phyloP scores from a whole-genome alignment of 2,329 filamentous ascomycete genomes.

The Emericellopsis cladophorae region DNA sequence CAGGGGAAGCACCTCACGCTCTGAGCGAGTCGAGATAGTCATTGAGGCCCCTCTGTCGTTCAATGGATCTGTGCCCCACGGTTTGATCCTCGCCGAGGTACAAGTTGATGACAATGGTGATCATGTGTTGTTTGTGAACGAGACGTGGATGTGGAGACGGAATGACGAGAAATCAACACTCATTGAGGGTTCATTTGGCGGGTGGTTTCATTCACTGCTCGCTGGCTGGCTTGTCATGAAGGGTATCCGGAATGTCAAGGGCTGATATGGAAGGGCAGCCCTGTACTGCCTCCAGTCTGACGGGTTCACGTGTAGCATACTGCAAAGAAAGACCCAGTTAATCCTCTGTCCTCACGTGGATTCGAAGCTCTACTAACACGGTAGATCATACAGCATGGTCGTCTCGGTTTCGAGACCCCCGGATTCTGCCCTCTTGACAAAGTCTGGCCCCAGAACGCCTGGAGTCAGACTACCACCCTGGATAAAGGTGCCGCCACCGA shows the following conservation, averaged over 20 bases:
- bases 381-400: neutral
- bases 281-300: too few relatives aligned
- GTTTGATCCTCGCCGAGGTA: slow-evolving; percentile 12
- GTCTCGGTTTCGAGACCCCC: slow-evolving; percentile 1
- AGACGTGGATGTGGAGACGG: slow-evolving; percentile 25
- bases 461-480: slow-evolving; percentile 1
- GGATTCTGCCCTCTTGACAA: neutral
- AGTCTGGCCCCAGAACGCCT: neutral
- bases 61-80: slow-evolving; percentile 10
- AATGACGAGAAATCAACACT: slow-evolving; percentile 13
- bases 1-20: neutral
- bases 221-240: slow-evolving; percentile 15
- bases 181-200: slow-evolving; percentile 14
- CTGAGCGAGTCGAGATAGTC: slow-evolving; percentile 15
- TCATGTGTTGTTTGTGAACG: slow-evolving; percentile 17
- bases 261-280: too few relatives aligned
- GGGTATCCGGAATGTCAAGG: slow-evolving; percentile 7
- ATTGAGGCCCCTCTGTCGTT: slow-evolving; percentile 12
- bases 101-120: slow-evolving; percentile 1
- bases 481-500: slow-evolving; percentile 1
- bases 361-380: neutral
- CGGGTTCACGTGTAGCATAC: too few relatives aligned
- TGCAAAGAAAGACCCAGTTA: too few relatives aligned
- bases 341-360: too few relatives aligned
- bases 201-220: slow-evolving; percentile 16